Evolutionary conservation across 306 rosid species (phyloP).

Genomic region (Hippophae rhamnoides): DNA sequence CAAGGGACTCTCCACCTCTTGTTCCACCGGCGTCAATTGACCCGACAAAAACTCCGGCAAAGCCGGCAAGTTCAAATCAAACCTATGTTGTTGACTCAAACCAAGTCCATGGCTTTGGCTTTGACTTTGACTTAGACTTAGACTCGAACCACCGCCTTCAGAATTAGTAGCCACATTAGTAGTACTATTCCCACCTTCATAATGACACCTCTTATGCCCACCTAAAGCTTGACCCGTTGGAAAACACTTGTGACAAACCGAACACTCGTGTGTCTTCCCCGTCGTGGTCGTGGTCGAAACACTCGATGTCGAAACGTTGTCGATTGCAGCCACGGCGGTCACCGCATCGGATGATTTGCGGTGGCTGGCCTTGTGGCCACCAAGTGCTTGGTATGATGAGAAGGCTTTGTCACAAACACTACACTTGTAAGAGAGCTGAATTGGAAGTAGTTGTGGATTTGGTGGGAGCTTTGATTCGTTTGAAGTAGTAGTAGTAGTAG

Average conservation of each 20-base stretch:
- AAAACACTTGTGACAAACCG: conserved; percentile 75
- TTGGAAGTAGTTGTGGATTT: conserved; percentile 12
- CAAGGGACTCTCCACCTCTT: conserved; percentile 85
- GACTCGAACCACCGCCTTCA: conserved; percentile 42
- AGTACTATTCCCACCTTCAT: conserved; percentile 50
- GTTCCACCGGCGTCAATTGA: not conserved
- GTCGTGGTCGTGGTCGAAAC: conserved; percentile 10
- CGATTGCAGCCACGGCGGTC: not conserved
- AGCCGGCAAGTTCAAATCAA: conserved; percentile 81
- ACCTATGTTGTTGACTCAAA: conserved; percentile 20
- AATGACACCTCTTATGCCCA: conserved; percentile 95
- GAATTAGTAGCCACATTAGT: conserved; percentile 34
- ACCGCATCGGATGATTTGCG: conserved; percentile 38
- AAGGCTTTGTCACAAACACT: conserved; percentile 65
- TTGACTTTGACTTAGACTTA: conserved; percentile 27
- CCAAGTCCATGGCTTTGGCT: conserved; percentile 14
- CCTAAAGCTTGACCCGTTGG: conserved; percentile 91
- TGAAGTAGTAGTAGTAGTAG: no score
- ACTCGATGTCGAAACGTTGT: conserved; percentile 9
- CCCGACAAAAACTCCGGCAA: conserved; percentile 45
- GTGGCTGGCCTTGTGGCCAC: conserved; percentile 98
- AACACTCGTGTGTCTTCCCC: conserved; percentile 55
- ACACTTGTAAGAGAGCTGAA: conserved; percentile 44
- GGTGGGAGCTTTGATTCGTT: not conserved
- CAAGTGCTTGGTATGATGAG: conserved; percentile 79